Evolutionary conservation across 768 basidiomycete genomes (phyloP), one percentile per base, ranked within the genome.

Genomic region (Psilocybe cyanescens): DNA sequence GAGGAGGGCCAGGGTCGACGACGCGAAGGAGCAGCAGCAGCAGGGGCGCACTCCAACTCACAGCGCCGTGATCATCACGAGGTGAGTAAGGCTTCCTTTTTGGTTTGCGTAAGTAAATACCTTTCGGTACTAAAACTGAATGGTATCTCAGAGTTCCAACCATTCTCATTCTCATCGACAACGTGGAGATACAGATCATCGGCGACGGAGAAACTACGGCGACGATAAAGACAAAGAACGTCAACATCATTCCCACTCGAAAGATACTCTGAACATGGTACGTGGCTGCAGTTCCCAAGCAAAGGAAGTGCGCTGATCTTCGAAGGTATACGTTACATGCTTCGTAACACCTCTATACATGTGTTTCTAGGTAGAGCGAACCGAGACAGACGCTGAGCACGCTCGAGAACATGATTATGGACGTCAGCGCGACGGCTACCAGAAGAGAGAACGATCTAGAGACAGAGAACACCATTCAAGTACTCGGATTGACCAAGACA

Each of bases 241-340:
- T 3, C 31, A 16, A 53, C 31, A 33, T 53, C 11, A 16, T 37
- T 33, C 30, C 16, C 24, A 6, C 29, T 51, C 51, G 4, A 35
- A 35, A 9, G 7, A 33, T 17, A n/a, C 6, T 8, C 3, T 14
- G 16, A 41, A 47, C 17, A 59, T 56, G 49, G 62, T 63, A 63
- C 63, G 63, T 60, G 14, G 9, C 35, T 8, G 12, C 28, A 31
- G 30, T 35, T 19, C n/a, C 12, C n/a, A 24, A 2, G 3, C 31
- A 2, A 16, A 4, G 37, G 47, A 60, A 41, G 24, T 33, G 30
- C 55, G 7, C 59, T 60, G 47, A 60, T 37, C 63, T 60, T 44
- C 55, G 37, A 60, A 60, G 59, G 28, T 50, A 29, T 60, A 55
- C 59, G 46, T 55, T 41, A 55, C 29, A 31, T 28, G 19, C 31